Percentiles rank a stretch among this genome's conserved stretches.
These are phyloP conservation scores for Strigomonas galati DNA, from an alignment of 208 protist species.

Conservation along the genomic window DNA sequence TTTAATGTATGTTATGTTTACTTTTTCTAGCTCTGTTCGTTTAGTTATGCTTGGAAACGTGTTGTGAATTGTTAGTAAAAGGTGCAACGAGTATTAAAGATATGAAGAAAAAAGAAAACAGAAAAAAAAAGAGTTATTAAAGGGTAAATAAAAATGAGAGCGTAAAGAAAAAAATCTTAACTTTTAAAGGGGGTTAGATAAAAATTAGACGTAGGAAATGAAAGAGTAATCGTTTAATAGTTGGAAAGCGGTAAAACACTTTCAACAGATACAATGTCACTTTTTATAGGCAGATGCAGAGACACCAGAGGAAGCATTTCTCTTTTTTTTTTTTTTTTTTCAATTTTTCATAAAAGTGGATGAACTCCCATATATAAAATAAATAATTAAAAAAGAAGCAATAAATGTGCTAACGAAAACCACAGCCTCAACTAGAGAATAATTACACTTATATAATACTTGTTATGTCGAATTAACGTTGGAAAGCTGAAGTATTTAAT, in stretches of 20 bases:
- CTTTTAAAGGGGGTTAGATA: too few relatives aligned
- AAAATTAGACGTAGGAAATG: background rate
- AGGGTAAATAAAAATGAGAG: too few relatives aligned
- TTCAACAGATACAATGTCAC: background rate
- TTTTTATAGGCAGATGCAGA: background rate
- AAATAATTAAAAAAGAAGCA: background rate
- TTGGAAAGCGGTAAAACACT: background rate
- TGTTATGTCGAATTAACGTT: background rate
- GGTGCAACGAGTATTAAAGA: too few relatives aligned
- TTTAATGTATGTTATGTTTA: too few relatives aligned
- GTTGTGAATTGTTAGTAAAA: too few relatives aligned
- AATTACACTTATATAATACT: background rate
- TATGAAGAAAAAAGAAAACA: background rate
- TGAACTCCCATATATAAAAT: background rate
- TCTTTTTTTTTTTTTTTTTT: background rate
- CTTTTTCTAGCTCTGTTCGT: too few relatives aligned
- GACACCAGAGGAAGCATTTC: background rate
- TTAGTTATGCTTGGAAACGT: too few relatives aligned
- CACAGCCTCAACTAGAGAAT: background rate
- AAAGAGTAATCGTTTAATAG: background rate
- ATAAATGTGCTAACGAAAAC: background rate
- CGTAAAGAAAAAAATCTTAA: too few relatives aligned
- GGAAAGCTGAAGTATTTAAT: background rate
- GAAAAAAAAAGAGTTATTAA: background rate
- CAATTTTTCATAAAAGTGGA: background rate